A percentile compares a stretch with the other conserved stretches of the same genome.
These are phyloP conservation scores for Geranium brycei DNA, from an alignment of 345 rosid genomes.

Conservation along the genomic window DNA sequence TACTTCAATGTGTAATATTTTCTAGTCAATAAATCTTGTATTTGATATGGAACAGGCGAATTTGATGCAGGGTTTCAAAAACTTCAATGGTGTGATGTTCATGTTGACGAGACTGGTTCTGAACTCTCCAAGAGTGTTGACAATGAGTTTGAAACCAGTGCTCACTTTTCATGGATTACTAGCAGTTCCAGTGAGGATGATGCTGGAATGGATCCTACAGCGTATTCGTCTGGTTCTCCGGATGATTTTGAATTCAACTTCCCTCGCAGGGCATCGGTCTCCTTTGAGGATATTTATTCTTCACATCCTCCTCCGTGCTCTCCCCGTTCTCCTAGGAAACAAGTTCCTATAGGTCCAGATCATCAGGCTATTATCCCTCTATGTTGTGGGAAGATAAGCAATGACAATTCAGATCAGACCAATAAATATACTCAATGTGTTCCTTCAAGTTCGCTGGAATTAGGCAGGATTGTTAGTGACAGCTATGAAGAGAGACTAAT, in stretches of 20 bases:
- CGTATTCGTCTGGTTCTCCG: constrained; percentile 24
- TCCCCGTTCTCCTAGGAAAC: constrained; percentile 21
- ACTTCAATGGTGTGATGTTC: neutral
- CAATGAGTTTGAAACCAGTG: constrained; percentile 3
- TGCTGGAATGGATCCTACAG: constrained; percentile 6
- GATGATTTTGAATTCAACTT: constrained; percentile 27
- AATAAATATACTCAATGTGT: too few species aligned
- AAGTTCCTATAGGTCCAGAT: constrained; percentile 44
- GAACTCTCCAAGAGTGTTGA: neutral
- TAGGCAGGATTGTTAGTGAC: constrained; percentile 4
- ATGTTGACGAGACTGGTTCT: neutral
- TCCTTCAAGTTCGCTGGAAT: constrained; percentile 1
- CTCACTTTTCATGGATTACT: constrained; percentile 20
- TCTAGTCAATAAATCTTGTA: neutral
- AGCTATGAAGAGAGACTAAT: constrained; percentile 17
- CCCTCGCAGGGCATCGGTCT: constrained; percentile 16
- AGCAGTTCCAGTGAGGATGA: constrained; percentile 24
- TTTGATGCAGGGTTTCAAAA: constrained; percentile 50
- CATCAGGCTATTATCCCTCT: constrained; percentile 46
- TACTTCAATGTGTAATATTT: neutral
- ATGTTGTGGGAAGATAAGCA: constrained; percentile 16
- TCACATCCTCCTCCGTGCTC: constrained; percentile 7
- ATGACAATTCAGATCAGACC: constrained; percentile 6
- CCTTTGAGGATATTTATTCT: constrained; percentile 25
- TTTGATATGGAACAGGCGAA: neutral